A percentile compares a stretch with the other conserved stretches of the same genome.
Evolutionary conservation across 768 basidiomycete genomes (phyloP).

Genomic region (Calocera viscosa): DNA sequence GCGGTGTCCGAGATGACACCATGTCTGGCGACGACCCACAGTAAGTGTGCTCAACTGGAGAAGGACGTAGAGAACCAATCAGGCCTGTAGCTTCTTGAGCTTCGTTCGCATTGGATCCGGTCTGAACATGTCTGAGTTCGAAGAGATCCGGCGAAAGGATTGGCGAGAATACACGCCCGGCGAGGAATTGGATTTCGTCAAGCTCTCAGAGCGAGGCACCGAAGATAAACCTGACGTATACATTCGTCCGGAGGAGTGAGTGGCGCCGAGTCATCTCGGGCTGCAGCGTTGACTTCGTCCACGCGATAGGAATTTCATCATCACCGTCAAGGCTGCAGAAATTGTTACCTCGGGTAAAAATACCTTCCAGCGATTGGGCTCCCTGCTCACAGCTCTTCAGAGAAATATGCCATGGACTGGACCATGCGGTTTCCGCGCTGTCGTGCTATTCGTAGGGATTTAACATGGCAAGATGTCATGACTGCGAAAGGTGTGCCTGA

Average conservation of each 20-base stretch:
- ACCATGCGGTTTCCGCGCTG: conserved; percentile 95
- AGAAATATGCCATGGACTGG: conserved; percentile 69
- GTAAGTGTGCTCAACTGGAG: conserved; percentile 30
- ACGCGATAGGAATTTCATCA: conserved; percentile 65
- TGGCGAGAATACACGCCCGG: conserved; percentile 57
- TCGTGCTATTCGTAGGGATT: conserved; percentile 63
- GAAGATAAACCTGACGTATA: conserved; percentile 88
- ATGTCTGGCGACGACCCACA: conserved; percentile 43
- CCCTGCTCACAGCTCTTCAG: conserved; percentile 28
- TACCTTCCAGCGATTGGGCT: not conserved
- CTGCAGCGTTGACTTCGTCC: not conserved
- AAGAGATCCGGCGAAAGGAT: conserved; percentile 67
- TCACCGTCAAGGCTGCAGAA: conserved; percentile 89
- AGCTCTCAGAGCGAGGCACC: conserved; percentile 47
- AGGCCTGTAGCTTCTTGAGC: conserved; percentile 51
- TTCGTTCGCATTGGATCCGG: conserved; percentile 90
- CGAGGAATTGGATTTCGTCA: conserved; percentile 55
- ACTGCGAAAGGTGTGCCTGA: conserved; percentile 44
- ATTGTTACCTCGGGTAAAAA: conserved; percentile 57
- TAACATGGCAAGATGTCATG: conserved; percentile 59
- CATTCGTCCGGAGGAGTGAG: conserved; percentile 77
- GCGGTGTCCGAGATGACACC: conserved; percentile 72
- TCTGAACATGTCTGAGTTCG: conserved; percentile 71
- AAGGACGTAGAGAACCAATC: not conserved
- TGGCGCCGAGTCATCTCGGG: not conserved